Evolutionary conservation across 176 grass and related monocot species (phyloP).

Genomic region (Hyparrhenia diplandra): DNA sequence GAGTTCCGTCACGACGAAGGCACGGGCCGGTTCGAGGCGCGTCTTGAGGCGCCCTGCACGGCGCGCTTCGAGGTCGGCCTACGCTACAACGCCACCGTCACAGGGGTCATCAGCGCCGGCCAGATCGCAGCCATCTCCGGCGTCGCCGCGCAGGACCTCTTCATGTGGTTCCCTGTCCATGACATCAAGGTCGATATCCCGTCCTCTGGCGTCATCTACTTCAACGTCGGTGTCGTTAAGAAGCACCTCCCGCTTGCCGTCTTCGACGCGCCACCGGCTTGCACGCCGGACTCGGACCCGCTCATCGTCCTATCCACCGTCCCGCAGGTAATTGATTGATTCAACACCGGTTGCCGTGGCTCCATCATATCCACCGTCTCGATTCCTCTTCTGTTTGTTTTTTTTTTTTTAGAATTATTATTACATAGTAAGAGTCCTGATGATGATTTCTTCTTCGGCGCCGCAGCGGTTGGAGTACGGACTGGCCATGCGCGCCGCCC

Average conservation of each 20-base stretch:
- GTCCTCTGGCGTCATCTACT: slow-evolving; percentile 67
- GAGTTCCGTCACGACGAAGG: slow-evolving; percentile 38
- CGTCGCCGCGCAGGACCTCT: slow-evolving; percentile 59
- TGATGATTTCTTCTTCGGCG: neutral
- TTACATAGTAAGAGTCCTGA: neutral
- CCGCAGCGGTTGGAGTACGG: neutral
- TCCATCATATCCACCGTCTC: neutral
- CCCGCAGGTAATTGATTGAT: slow-evolving; percentile 17
- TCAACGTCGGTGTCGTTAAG: slow-evolving; percentile 73
- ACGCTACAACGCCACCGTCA: slow-evolving; percentile 57
- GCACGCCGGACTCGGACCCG: slow-evolving; percentile 35
- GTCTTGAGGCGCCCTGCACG: slow-evolving; percentile 46
- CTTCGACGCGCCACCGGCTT: slow-evolving; percentile 70
- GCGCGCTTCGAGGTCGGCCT: slow-evolving; percentile 49
- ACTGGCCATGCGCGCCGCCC: neutral
- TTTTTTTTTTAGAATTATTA: neutral
- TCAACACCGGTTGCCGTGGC: too few species aligned
- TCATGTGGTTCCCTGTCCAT: slow-evolving; percentile 75
- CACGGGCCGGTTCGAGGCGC: slow-evolving; percentile 52
- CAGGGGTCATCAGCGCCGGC: slow-evolving; percentile 50
- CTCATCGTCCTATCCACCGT: neutral
- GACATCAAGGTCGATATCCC: slow-evolving; percentile 63
- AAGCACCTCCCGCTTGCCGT: slow-evolving; percentile 65
- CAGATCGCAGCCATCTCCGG: slow-evolving; percentile 56
- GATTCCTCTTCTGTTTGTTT: neutral